Base-by-base conservation (phyloP, 2,329 filamentous ascomycete species). In the Ophiostoma piceae region DNA sequence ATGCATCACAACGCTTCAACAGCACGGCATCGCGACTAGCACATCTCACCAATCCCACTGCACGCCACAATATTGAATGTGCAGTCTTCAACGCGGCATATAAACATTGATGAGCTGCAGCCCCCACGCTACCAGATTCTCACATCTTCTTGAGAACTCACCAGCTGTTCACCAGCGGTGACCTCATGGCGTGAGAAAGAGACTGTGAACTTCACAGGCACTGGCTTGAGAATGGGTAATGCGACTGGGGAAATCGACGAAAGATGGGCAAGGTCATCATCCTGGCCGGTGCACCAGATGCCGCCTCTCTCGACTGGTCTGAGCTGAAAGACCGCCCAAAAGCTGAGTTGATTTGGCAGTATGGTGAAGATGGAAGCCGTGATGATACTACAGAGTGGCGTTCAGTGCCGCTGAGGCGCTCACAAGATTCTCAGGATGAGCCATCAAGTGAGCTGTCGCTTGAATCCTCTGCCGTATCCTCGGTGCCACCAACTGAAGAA, bases 201-300 rank as follows among this genome's bases (percentile, higher is more conserved):
- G 51, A 4, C 51, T 57, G n/a, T 51, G 8, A 9, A 26, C 9
- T 14, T n/a, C 26, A 26, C 4, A 22, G 16, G 51, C 51, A 29
- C 51, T 26, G 51, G 2, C 9, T 9, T 6, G 26, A 26, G 51
- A n/a, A 14, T 29, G 22, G n/a, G 12, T 22, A 9, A 57, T 57
- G n/a, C 19, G 22, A 26, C 51, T 57, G 51, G 11, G 26, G 32
- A 6, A 32, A 16, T 11, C 35, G 12, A 35, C 16, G 3, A n/a
- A 19, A 22, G n/a, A 79, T 72, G 72, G 60, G 67, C 35, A 66
- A 75, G 70, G 66, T 79, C 29, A 66, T 81, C 8, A 75, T 81
- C 35, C 74, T 80, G 65, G 69, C 78, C 14, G 90, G 90, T 32
- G 88, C 89, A n/a, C 90, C 90, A 2, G 78, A 83, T 43, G 76